A percentile compares a stretch with the other conserved stretches of the same genome.
Conservation (phyloP, 2,329 filamentous ascomycete genomes). For the Clarireedia paspali region DNA sequence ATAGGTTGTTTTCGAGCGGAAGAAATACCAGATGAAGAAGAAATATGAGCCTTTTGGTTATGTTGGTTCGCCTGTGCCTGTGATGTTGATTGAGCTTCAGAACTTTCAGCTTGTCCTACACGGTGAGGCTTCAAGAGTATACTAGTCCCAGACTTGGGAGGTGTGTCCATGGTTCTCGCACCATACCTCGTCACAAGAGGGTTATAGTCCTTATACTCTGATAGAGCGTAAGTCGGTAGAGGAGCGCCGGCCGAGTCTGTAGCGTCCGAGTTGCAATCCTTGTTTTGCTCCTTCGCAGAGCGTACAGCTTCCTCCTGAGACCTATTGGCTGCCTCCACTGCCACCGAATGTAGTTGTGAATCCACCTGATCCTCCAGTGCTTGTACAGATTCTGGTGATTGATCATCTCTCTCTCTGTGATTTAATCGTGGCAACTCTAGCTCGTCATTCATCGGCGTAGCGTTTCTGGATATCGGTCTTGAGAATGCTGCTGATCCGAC, state of each 20-base stretch:
- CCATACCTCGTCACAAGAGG: too few relatives aligned
- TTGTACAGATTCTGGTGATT: neutral
- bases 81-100: too few relatives aligned
- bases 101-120: too few relatives aligned
- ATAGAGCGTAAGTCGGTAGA: neutral
- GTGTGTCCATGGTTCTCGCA: too few relatives aligned
- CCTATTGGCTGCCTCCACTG: neutral
- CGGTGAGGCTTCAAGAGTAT: too few relatives aligned
- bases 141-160: too few relatives aligned
- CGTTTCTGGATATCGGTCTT: neutral
- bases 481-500: neutral
- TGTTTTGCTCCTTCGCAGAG: neutral
- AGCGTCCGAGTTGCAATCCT: neutral
- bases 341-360: constrained; percentile 3
- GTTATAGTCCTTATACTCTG: too few relatives aligned
- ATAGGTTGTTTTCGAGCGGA: too few relatives aligned
- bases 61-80: too few relatives aligned
- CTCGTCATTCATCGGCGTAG: neutral
- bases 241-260: neutral
- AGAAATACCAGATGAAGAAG: too few relatives aligned
- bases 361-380: neutral
- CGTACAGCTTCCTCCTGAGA: neutral
- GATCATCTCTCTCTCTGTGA: neutral
- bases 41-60: too few relatives aligned
- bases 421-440: constrained; percentile 2